Percentiles rank a stretch among this genome's conserved stretches.
Evolutionary conservation across 495 filamentous ascomycete species (phyloP).

Genomic region (Hypoxylon cercidicola): DNA sequence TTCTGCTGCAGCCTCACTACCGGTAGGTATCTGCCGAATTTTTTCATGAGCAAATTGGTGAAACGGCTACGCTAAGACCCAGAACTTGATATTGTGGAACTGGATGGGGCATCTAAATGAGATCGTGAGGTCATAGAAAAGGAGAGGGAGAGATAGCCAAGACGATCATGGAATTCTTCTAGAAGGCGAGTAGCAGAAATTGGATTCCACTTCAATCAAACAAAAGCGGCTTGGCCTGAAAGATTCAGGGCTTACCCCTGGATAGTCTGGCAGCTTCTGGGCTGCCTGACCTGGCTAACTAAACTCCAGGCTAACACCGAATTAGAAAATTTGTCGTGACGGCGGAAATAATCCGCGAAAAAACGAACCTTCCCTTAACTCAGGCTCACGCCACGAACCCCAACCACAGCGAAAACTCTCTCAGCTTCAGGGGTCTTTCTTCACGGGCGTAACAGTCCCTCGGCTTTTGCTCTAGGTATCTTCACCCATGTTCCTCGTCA

Average conservation of each 20-base stretch:
- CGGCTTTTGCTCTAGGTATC: conserved; percentile 8
- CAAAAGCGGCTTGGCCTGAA: conserved; percentile 15
- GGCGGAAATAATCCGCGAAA: conserved; percentile 32
- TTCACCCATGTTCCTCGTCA: conserved; percentile 21
- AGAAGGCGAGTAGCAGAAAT: conserved; percentile 37
- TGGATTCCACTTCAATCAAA: conserved; percentile 42
- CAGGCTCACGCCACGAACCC: not conserved
- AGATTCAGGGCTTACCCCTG: conserved; percentile 39
- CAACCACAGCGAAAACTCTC: conserved; percentile 10
- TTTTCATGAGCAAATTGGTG: conserved; percentile 17
- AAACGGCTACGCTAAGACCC: conserved; percentile 34
- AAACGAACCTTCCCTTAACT: conserved; percentile 31
- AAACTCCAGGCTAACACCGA: conserved; percentile 15
- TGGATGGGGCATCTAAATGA: conserved; percentile 2
- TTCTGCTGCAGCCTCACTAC: not conserved
- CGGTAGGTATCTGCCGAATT: conserved; percentile 11
- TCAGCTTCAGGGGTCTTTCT: conserved; percentile 19
- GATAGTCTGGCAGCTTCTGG: conserved; percentile 2
- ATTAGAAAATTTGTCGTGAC: conserved; percentile 23
- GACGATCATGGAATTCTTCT: conserved; percentile 37
- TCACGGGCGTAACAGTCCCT: conserved; percentile 9
- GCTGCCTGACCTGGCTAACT: conserved; percentile 1
- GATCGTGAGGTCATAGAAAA: conserved; percentile 25
- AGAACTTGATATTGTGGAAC: conserved; percentile 33
- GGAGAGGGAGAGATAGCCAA: conserved; percentile 25